Percentiles rank a stretch among this genome's conserved stretches.
phyloP scores from a whole-genome alignment of 192 early-diverging fungal genomes.

The Physocladia obscura region DNA sequence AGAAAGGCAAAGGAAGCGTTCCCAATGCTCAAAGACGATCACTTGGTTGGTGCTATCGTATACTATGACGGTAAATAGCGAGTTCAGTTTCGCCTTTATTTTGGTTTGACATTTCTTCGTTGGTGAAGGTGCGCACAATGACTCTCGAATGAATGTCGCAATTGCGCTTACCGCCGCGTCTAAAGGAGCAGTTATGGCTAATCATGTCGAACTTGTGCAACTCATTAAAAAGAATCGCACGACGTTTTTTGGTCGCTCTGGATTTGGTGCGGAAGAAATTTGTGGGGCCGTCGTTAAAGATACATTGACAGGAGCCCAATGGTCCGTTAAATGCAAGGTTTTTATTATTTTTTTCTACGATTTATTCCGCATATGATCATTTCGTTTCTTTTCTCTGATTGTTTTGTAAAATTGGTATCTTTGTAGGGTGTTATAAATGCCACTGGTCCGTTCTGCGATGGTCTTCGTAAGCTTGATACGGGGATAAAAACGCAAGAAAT shows the following conservation, averaged over 20 bases:
- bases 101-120: too few relatives aligned
- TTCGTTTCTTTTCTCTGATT: neutral
- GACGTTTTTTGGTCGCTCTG: conserved; percentile 31
- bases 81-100: neutral
- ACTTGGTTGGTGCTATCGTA: conserved; percentile 88
- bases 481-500: conserved; percentile 68
- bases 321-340: conserved; percentile 75
- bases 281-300: conserved; percentile 83
- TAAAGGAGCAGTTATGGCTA: conserved; percentile 88
- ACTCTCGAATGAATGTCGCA: conserved; percentile 94
- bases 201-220: conserved; percentile 85
- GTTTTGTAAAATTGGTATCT: neutral
- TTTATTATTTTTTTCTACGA: neutral
- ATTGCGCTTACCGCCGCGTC: conserved; percentile 85
- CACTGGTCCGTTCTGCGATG: conserved; percentile 80
- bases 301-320: conserved; percentile 81
- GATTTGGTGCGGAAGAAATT: conserved; percentile 60
- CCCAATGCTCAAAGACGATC: conserved; percentile 89
- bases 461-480: conserved; percentile 86
- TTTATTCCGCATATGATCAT: neutral
- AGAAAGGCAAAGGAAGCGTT: conserved; percentile 88
- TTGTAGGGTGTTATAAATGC: conserved; percentile 86
- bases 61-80: conserved; percentile 82
- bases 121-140: conserved; percentile 84
- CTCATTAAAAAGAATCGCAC: conserved; percentile 69